Evolutionary conservation across 805 yeast species (phyloP).

Genomic region (Nakazawaea laoshanensis): DNA sequence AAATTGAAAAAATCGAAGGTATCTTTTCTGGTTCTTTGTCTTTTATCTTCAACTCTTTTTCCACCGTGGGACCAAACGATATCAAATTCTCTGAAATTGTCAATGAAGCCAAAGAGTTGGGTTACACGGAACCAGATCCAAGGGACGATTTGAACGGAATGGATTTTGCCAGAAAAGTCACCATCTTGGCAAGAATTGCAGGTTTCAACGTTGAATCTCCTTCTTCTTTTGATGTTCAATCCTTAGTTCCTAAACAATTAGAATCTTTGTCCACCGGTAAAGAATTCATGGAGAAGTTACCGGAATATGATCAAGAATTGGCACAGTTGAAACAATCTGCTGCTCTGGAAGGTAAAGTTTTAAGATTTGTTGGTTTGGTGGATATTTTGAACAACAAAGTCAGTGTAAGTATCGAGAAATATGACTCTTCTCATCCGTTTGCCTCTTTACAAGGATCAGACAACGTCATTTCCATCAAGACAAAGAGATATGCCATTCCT

Average conservation of each 20-base stretch:
- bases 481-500: slow-evolving; percentile 90
- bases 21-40: slow-evolving; percentile 94
- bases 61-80: slow-evolving; percentile 53
- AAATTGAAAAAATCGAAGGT: slow-evolving; percentile 87
- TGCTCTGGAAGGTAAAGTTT: slow-evolving; percentile 72
- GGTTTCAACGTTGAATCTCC: slow-evolving; percentile 84
- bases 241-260: slow-evolving; percentile 81
- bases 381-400: slow-evolving; percentile 65
- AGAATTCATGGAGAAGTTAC: slow-evolving; percentile 75
- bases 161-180: slow-evolving; percentile 97
- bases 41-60: slow-evolving; percentile 89
- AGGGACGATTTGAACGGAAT: slow-evolving; percentile 97
- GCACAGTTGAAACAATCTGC: slow-evolving; percentile 76
- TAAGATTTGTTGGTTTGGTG: slow-evolving; percentile 89
- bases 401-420: slow-evolving; percentile 83
- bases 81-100: slow-evolving; percentile 87
- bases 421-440: slow-evolving; percentile 86
- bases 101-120: slow-evolving; percentile 76
- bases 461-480: slow-evolving; percentile 85
- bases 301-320: slow-evolving; percentile 74
- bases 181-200: slow-evolving; percentile 88
- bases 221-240: slow-evolving; percentile 87
- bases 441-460: slow-evolving; percentile 95
- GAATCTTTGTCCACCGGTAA: slow-evolving; percentile 65
- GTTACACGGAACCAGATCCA: slow-evolving; percentile 99